Percentiles rank a stretch among this genome's conserved stretches.
phyloP scores from a whole-genome alignment of 345 rosid genomes.

The Iberis pinnata region DNA sequence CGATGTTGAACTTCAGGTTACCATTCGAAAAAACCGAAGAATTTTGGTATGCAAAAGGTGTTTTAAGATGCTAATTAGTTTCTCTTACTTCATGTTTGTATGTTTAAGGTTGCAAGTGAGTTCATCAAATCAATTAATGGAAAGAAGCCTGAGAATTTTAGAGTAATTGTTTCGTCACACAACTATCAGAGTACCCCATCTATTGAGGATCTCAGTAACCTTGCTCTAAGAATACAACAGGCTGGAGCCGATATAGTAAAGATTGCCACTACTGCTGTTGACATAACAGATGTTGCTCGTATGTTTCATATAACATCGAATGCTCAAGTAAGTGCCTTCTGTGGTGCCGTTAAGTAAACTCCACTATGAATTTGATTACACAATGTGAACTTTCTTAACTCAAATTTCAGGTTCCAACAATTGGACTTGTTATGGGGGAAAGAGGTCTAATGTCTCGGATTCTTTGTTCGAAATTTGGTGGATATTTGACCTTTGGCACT shows the following conservation, averaged over 20 bases:
- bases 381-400: too few relatives aligned
- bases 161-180: conserved; percentile 78
- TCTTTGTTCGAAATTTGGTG: conserved; percentile 86
- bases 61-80: conserved; percentile 5
- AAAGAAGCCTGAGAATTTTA: conserved; percentile 63
- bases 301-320: conserved; percentile 75
- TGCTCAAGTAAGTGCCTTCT: conserved; percentile 82
- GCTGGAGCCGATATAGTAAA: conserved; percentile 89
- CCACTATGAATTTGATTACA: too few relatives aligned
- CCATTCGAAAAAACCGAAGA: background rate
- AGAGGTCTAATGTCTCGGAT: conserved; percentile 84
- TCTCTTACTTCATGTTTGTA: conserved; percentile 4
- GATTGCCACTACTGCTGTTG: conserved; percentile 80
- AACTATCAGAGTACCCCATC: conserved; percentile 81
- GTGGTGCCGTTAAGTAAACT: too few relatives aligned
- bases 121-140: conserved; percentile 50
- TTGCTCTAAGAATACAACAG: conserved; percentile 63
- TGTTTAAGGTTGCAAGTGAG: conserved; percentile 61
- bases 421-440: conserved; percentile 91
- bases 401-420: conserved; percentile 62
- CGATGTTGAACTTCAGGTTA: conserved; percentile 94
- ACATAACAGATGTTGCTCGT: conserved; percentile 80
- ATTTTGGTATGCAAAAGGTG: background rate
- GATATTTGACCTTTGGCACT: conserved; percentile 83
- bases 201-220: conserved; percentile 66